Evolutionary conservation across 345 rosid species (phyloP).

Genomic region (Mallotus nudiflorus): DNA sequence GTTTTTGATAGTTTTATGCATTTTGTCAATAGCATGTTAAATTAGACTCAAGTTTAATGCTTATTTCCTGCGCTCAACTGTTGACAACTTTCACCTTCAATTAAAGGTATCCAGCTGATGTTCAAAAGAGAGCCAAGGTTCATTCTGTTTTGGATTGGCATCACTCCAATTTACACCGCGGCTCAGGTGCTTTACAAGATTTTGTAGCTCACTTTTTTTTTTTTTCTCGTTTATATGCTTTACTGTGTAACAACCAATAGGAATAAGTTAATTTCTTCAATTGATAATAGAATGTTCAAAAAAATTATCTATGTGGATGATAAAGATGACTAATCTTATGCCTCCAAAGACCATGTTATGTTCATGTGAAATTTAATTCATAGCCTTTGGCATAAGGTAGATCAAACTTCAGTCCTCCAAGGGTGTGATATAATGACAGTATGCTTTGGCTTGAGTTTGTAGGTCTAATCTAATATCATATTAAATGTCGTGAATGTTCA

Average conservation of each 20-base stretch:
- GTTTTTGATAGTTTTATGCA: not conserved
- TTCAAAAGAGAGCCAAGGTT: conserved; percentile 70
- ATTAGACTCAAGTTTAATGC: not conserved
- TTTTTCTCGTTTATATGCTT: too few relatives aligned
- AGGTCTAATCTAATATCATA: not conserved
- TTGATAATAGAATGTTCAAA: not conserved
- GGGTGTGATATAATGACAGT: not conserved
- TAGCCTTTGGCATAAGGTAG: not conserved
- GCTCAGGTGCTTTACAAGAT: conserved; percentile 47
- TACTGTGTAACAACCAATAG: too few relatives aligned
- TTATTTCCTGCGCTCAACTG: conserved; percentile 3
- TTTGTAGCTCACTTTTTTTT: not conserved
- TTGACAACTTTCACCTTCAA: conserved; percentile 1
- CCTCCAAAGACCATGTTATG: not conserved
- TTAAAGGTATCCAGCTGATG: conserved; percentile 82
- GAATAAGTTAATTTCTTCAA: not conserved
- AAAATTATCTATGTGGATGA: not conserved
- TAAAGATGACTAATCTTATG: not conserved
- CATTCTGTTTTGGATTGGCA: conserved; percentile 89
- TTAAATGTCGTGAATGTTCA: not conserved
- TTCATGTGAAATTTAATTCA: not conserved
- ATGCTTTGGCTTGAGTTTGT: not conserved
- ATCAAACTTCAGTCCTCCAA: not conserved
- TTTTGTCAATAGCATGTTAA: not conserved
- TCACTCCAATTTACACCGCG: conserved; percentile 69